Evolutionary conservation across 2,329 filamentous ascomycete genomes (phyloP), one percentile per base, ranked within the genome.

Genomic region (Balansia obtecta): DNA sequence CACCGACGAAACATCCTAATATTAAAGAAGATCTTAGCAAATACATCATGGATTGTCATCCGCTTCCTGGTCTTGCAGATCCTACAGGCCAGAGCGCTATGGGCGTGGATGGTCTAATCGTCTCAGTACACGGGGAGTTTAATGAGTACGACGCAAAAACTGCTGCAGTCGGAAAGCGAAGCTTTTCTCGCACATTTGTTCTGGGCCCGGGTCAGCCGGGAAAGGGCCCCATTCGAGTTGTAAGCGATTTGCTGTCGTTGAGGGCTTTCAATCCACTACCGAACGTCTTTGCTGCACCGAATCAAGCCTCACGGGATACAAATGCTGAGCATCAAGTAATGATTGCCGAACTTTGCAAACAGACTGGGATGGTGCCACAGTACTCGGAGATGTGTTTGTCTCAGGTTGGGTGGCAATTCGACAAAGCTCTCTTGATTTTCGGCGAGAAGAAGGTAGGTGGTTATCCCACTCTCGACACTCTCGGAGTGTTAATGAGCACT

Each of bases 41-140:
- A 58, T 95, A 88, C 74, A 79, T 88, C 48, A 81, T 95, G 61
- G 88, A 95, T 66, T 90, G 87, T 57, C 83, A 88, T 58, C 77
- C 84, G 15, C 71, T 90, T 34, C 78, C 83, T 1, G 82, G 83
- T 34, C 74, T 94, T 22, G 76, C 77, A 2, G 88, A 94, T 58
- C 82, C 82, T 2, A 76, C 75, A 12, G 80, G 82, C 1, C 74
- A 83, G 55, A 83, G 74, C 53, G 63, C 69, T 1, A 69, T 71
- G 18, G 87, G 86, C 4, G 86, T 91, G 18, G 85, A 86, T 55
- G 88, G 88, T 8, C 77, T 94, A 55, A 76, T 87, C 46, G 78
- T 94, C 56, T 83, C 78, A 8, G 75, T 91, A n/a, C 86, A 93
- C 58, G 86, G 88, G 54, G 86, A 91, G 60, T 94, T 88, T 53